Evolutionary conservation across 257 asterid species (phyloP).

Genomic region (Solanum paucissectum): DNA sequence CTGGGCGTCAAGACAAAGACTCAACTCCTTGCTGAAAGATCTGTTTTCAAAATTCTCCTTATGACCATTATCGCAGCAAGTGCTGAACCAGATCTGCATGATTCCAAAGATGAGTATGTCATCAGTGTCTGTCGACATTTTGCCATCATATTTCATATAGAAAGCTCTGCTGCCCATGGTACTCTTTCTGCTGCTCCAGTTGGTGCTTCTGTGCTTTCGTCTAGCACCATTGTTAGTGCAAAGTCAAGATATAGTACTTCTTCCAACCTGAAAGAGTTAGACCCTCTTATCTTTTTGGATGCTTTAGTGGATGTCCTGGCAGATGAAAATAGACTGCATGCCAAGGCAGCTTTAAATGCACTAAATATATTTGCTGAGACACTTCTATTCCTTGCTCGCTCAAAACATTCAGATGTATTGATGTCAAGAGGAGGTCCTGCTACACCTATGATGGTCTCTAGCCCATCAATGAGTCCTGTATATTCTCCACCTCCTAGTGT

Average conservation of each 20-base stretch:
- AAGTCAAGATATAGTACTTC: conserved; percentile 56
- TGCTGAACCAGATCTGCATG: conserved; percentile 79
- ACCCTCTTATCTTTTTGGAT: conserved; percentile 88
- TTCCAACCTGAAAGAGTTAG: conserved; percentile 81
- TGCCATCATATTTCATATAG: conserved; percentile 89
- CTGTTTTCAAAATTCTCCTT: conserved; percentile 89
- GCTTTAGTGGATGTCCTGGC: conserved; percentile 92
- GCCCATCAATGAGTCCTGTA: conserved; percentile 98
- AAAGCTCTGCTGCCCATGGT: conserved; percentile 43
- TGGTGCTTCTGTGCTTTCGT: conserved; percentile 49
- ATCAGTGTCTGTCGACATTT: conserved; percentile 79
- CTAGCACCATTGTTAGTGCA: conserved; percentile 41
- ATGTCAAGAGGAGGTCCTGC: conserved; percentile 87
- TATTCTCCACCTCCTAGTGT: conserved; percentile 97
- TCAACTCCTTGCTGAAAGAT: conserved; percentile 98
- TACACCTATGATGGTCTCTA: conserved; percentile 95
- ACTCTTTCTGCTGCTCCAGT: conserved; percentile 36
- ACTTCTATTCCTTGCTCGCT: conserved; percentile 83
- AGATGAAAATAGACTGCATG: conserved; percentile 79
- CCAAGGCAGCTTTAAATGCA: conserved; percentile 88
- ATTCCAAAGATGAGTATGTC: conserved; percentile 76
- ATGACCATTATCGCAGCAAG: conserved; percentile 91
- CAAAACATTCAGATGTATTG: conserved; percentile 66
- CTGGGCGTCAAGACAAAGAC: conserved; percentile 99
- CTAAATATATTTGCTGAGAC: conserved; percentile 71